phyloP scores from a whole-genome alignment of 2,329 filamentous ascomycete genomes.

The Exophiala alcalophila region DNA sequence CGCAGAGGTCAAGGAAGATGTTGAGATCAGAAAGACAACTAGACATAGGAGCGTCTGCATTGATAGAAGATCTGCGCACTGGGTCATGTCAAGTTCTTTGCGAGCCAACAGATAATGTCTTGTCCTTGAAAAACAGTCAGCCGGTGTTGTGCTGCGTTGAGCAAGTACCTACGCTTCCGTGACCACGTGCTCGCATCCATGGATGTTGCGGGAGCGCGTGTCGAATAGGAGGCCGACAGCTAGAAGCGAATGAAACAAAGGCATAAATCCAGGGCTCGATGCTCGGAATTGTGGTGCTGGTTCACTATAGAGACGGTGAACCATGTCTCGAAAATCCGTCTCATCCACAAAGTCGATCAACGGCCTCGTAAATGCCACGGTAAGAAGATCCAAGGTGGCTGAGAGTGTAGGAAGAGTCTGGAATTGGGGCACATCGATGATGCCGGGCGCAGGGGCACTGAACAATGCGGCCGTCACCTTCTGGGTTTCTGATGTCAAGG shows the following conservation, averaged over 20 bases:
- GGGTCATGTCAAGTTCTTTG: constrained; percentile 18
- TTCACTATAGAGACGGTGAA: constrained; percentile 20
- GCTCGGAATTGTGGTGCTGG: constrained; percentile 5
- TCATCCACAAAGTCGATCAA: constrained; percentile 25
- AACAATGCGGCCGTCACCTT: constrained; percentile 16
- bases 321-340: constrained; percentile 19
- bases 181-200: constrained; percentile 21
- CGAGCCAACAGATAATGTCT: constrained; percentile 19
- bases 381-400: constrained; percentile 14
- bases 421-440: constrained; percentile 3
- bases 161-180: constrained; percentile 20
- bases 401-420: constrained; percentile 14
- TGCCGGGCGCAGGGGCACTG: constrained; percentile 12
- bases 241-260: constrained; percentile 23
- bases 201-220: constrained; percentile 10
- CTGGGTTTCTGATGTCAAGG: constrained; percentile 5
- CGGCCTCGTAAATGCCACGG: constrained; percentile 20
- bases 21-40: constrained; percentile 23
- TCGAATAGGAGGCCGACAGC: constrained; percentile 22
- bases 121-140: constrained; percentile 9
- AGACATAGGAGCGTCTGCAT: constrained; percentile 21
- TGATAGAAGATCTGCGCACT: constrained; percentile 21
- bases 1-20: constrained; percentile 22
- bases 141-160: background rate
- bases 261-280: constrained; percentile 13